Conservation (phyloP, 108 stramenopile genomes). For the Pseudonitzschia delicatissima region DNA sequence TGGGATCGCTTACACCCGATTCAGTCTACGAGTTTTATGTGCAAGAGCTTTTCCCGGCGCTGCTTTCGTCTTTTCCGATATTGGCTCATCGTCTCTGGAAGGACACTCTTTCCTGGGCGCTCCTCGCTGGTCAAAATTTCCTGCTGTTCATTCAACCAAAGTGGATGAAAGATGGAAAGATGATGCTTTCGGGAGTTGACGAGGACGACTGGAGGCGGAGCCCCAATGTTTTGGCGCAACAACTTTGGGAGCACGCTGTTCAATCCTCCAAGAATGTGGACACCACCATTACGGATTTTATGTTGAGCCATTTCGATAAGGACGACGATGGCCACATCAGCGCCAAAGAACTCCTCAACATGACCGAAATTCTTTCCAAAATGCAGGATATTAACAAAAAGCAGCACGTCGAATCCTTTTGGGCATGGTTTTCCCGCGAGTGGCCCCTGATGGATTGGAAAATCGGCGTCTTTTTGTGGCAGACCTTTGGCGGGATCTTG, state of each 20-base stretch:
- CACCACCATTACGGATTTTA: slow-evolving; percentile 21
- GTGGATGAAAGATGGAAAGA: slow-evolving; percentile 21
- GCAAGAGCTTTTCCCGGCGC: slow-evolving; percentile 47
- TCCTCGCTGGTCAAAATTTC: slow-evolving; percentile 11
- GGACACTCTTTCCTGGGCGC: slow-evolving; percentile 19
- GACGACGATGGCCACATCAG: slow-evolving; percentile 40
- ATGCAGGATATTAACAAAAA: background rate
- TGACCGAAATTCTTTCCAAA: slow-evolving; percentile 29
- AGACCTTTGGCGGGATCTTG: slow-evolving; percentile 62
- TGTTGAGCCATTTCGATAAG: slow-evolving; percentile 32
- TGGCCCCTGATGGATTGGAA: slow-evolving; percentile 75
- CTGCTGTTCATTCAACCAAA: slow-evolving; percentile 45
- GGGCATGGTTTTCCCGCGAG: slow-evolving; percentile 40
- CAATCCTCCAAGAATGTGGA: slow-evolving; percentile 8
- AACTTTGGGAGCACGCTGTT: slow-evolving; percentile 32
- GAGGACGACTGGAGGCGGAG: slow-evolving; percentile 2
- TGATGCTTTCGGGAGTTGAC: background rate
- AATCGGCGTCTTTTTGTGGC: slow-evolving; percentile 64
- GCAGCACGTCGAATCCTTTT: slow-evolving; percentile 16
- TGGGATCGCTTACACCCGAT: slow-evolving; percentile 4
- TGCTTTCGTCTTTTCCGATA: slow-evolving; percentile 47
- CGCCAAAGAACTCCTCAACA: slow-evolving; percentile 34
- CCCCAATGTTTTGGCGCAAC: slow-evolving; percentile 2
- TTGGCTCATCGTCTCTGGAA: slow-evolving; percentile 37
- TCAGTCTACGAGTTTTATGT: slow-evolving; percentile 57